Evolutionary conservation across 1,284 basidiomycete species (phyloP).

Genomic region (Ceratobasidium sp.): DNA sequence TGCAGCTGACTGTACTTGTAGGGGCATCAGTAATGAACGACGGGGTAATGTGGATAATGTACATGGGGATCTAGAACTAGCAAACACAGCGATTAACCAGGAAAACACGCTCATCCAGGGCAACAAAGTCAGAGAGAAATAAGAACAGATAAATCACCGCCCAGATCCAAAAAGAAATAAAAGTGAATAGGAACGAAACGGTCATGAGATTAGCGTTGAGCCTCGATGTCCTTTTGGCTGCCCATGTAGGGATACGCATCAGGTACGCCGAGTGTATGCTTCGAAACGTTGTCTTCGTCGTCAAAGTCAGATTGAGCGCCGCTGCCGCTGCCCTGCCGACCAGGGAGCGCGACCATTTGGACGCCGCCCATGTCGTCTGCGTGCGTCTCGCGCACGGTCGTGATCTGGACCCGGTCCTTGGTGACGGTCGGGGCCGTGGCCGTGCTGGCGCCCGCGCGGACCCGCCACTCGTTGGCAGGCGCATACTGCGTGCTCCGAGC

Average conservation of each 20-base stretch:
- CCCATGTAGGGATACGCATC: slow-evolving; percentile 16
- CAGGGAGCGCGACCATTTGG: slow-evolving; percentile 43
- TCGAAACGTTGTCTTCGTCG: slow-evolving; percentile 35
- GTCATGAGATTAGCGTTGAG: slow-evolving; percentile 1
- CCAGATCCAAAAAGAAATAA: slow-evolving; percentile 5
- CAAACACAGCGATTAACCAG: not conserved
- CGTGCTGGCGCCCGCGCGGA: not conserved
- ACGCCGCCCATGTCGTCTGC: slow-evolving; percentile 35
- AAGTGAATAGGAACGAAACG: not conserved
- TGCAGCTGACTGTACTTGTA: not conserved
- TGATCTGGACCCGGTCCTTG: slow-evolving; percentile 41
- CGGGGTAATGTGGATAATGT: not conserved
- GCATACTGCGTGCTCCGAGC: slow-evolving; percentile 35
- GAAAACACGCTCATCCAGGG: not conserved
- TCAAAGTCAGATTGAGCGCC: slow-evolving; percentile 1
- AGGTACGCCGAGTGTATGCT: slow-evolving; percentile 24
- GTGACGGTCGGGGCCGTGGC: not conserved
- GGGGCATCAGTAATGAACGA: not conserved
- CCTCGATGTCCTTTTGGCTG: slow-evolving; percentile 35
- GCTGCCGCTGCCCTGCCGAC: slow-evolving; percentile 1
- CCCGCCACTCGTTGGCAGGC: slow-evolving; percentile 10
- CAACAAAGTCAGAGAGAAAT: slow-evolving; percentile 19
- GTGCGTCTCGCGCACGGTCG: slow-evolving; percentile 42
- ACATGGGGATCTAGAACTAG: slow-evolving; percentile 1
- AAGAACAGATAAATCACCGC: slow-evolving; percentile 2